Conservation (phyloP, 257 asterid genomes). For the Lycium barbarum region DNA sequence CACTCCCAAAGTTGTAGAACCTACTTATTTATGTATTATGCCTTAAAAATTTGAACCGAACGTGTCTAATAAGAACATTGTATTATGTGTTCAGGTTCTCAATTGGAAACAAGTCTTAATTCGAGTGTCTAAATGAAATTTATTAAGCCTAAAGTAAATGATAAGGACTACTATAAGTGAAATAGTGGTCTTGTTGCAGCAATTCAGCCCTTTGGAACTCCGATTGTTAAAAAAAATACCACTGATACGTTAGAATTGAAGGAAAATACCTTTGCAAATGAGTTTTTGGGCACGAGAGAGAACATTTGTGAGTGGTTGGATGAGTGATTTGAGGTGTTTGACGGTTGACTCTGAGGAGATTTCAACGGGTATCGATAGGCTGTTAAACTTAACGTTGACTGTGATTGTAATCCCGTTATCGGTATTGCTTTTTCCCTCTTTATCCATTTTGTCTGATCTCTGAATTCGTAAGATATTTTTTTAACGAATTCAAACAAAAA, state of each 20-base stretch:
- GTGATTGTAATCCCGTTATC: constrained; percentile 37
- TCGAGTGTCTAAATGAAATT: no score
- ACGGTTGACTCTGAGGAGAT: constrained; percentile 54
- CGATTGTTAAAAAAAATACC: no score
- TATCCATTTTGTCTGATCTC: neutral
- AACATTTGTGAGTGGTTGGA: constrained; percentile 80
- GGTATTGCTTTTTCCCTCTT: constrained; percentile 29
- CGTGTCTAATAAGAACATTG: no score
- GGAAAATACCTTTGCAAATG: constrained; percentile 67
- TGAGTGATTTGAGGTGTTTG: constrained; percentile 66
- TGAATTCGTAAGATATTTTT: neutral
- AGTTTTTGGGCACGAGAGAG: constrained; percentile 94
- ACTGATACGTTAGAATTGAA: constrained; percentile 1
- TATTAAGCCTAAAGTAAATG: no score
- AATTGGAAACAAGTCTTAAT: no score
- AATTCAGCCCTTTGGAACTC: neutral
- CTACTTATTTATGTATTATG: no score
- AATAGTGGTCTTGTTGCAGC: no score
- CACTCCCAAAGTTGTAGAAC: no score
- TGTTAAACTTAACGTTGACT: constrained; percentile 65
- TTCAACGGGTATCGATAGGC: constrained; percentile 68
- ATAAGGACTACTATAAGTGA: no score
- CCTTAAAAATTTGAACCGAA: no score
- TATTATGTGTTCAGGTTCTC: no score
- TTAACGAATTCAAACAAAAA: neutral